Evolutionary conservation across 2,329 filamentous ascomycete species (phyloP), one percentile per base, ranked within the genome.

Genomic region (Niveomyces coronatus): DNA sequence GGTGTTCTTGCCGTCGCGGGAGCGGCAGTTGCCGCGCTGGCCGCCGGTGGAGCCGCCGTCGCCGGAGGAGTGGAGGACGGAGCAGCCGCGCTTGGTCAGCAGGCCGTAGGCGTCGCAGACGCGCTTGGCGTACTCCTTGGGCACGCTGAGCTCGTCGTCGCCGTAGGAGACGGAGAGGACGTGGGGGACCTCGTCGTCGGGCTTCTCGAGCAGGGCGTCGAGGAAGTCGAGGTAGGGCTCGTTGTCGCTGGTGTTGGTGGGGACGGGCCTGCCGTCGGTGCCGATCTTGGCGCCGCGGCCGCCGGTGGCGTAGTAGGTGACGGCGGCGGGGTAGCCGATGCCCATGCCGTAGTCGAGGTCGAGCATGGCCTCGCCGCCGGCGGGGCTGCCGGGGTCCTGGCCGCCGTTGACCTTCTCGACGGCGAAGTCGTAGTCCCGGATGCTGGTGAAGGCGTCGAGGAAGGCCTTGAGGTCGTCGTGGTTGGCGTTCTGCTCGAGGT

Each of bases 1-100:
- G 1, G 60, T 70, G 45, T 74, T 69, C 41, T 63, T 68, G 26
- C 73, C 75, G 39, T 77, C 71, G 47, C 74, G 76, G 45, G 63
- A 63, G 31, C 65, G 48, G 51, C 74, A 79, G 9, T 39, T 35
- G 5, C 37, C 37, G 0, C 15, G 6, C 2, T 26, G 24, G 19
- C 34, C 33, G 14, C 43, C 44, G 3, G 40, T 39, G 17, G 45
- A 41, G 27, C 60, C 61, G 11, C 42, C 39, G 43, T 58, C 53
- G 10, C 54, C 54, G 14, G 44, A 49, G 2, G 47, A 44, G 32
- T 55, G 50, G 4, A 58, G 19, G 9, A 57, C 34, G 7, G 49
- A 50, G 9, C 54, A 47, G 1, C 56, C 56, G 9, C 55, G 47
- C 9, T 50, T 51, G 5, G 53, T 57, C 7, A 61, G 44, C 29